Evolutionary conservation across 192 early-diverging fungal species (phyloP).

Genomic region (Gaertneriomyces sp.): DNA sequence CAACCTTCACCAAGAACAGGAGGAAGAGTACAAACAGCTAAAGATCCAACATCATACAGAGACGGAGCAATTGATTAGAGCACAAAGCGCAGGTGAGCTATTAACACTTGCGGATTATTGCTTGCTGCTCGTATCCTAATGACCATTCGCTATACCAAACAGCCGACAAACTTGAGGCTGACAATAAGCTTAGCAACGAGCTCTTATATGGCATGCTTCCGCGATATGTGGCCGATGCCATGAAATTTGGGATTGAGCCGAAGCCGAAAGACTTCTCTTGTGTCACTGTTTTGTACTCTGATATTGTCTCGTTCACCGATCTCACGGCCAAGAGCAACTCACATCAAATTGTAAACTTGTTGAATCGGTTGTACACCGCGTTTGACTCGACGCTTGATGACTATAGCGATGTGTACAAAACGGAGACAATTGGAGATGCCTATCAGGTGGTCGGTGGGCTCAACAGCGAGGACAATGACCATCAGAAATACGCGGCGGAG

Average conservation of each 20-base stretch:
- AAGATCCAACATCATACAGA: slow-evolving; percentile 43
- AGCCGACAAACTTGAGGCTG: slow-evolving; percentile 38
- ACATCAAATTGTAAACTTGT: slow-evolving; percentile 39
- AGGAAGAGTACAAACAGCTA: slow-evolving; percentile 34
- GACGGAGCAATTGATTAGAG: slow-evolving; percentile 36
- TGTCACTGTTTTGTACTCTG: slow-evolving; percentile 37
- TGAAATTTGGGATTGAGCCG: slow-evolving; percentile 43
- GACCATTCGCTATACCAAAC: too few species aligned
- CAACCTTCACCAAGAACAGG: slow-evolving; percentile 20
- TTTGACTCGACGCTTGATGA: slow-evolving; percentile 44
- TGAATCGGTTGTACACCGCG: slow-evolving; percentile 44
- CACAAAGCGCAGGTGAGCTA: slow-evolving; percentile 23
- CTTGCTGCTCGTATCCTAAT: too few species aligned
- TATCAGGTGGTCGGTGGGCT: slow-evolving; percentile 44
- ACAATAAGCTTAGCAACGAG: slow-evolving; percentile 43
- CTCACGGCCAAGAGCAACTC: slow-evolving; percentile 35
- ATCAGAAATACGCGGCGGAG: slow-evolving; percentile 30
- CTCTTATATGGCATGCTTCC: slow-evolving; percentile 45
- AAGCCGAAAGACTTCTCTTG: slow-evolving; percentile 35
- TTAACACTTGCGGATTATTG: too few species aligned
- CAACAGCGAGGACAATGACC: slow-evolving; percentile 27
- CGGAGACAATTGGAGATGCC: slow-evolving; percentile 49
- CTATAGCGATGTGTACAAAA: slow-evolving; percentile 44
- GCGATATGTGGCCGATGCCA: slow-evolving; percentile 43
- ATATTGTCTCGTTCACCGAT: slow-evolving; percentile 48